phyloP scores from a whole-genome alignment of 805 yeast species.

The Scheffersomyces stipitis region DNA sequence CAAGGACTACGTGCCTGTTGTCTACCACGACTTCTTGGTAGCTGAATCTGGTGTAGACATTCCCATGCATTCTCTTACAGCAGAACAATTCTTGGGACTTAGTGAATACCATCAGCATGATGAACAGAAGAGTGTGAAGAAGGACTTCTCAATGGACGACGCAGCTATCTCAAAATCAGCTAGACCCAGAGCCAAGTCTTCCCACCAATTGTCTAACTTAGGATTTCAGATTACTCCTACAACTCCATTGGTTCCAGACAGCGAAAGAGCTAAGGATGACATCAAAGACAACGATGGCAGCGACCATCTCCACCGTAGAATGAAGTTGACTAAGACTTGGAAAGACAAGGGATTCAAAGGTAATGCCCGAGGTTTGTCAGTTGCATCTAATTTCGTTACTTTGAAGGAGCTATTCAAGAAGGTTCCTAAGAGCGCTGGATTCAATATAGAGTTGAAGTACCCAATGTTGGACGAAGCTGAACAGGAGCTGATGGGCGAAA shows the following conservation, averaged over 20 bases:
- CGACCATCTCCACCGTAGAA: constrained; percentile 52
- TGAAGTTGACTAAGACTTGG: constrained; percentile 87
- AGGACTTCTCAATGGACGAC: constrained; percentile 34
- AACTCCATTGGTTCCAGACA: not conserved
- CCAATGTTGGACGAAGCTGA: constrained; percentile 95
- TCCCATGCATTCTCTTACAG: constrained; percentile 90
- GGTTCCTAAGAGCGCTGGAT: constrained; percentile 81
- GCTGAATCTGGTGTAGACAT: constrained; percentile 95
- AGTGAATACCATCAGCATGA: constrained; percentile 24
- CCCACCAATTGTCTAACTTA: not conserved
- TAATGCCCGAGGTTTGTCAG: constrained; percentile 83
- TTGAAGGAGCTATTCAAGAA: constrained; percentile 79
- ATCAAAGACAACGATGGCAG: constrained; percentile 38
- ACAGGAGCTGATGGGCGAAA: constrained; percentile 81
- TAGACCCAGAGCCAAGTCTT: constrained; percentile 40
- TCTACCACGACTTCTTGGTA: constrained; percentile 90
- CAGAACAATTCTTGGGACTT: constrained; percentile 78
- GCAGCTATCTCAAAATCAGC: constrained; percentile 31
- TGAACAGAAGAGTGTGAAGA: constrained; percentile 7
- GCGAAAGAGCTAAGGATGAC: constrained; percentile 19
- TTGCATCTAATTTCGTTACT: constrained; percentile 91
- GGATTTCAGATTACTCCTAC: not conserved
- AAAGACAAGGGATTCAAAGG: constrained; percentile 87
- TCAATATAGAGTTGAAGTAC: constrained; percentile 91
- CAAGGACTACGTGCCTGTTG: constrained; percentile 86